Percentiles rank a stretch among this genome's conserved stretches.
These are phyloP conservation scores for Simmondsia chinensis DNA, from an alignment of 148 eudicot genomes.

Conservation along the genomic window DNA sequence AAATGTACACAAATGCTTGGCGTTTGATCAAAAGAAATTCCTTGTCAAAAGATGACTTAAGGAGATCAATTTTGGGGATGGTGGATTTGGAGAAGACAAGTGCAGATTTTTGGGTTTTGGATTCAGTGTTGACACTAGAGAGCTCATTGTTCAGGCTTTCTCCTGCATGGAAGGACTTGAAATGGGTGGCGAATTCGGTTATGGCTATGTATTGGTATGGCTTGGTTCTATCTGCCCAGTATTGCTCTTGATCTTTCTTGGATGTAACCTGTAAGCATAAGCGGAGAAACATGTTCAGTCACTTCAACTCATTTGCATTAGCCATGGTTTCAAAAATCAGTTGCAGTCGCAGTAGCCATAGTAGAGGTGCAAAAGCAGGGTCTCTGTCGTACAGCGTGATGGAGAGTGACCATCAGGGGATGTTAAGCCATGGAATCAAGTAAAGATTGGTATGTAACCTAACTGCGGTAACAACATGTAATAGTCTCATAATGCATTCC, in stretches of 20 bases:
- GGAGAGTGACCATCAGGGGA: no score
- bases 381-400: no score
- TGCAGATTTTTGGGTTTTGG: constrained; percentile 54
- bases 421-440: no score
- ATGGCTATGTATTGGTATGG: constrained; percentile 54
- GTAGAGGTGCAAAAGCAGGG: no score
- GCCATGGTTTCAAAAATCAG: no score
- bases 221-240: constrained; percentile 44
- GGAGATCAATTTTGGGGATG: constrained; percentile 44
- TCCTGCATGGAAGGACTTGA: constrained; percentile 67
- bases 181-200: constrained; percentile 39
- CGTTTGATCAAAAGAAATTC: constrained; percentile 66
- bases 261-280: constrained; percentile 47
- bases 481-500: no score
- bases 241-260: constrained; percentile 70
- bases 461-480: no score
- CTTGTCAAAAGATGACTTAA: constrained; percentile 62
- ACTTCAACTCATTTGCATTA: no score
- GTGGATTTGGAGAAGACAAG: constrained; percentile 36
- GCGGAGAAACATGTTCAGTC: no score
- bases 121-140: constrained; percentile 46
- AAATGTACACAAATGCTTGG: constrained; percentile 61
- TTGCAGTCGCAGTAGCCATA: no score
- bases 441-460: no score
- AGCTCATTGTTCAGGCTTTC: constrained; percentile 53